Base-by-base conservation (phyloP, 108 stramenopile species). In the Pseudonitzschia multistriata region DNA sequence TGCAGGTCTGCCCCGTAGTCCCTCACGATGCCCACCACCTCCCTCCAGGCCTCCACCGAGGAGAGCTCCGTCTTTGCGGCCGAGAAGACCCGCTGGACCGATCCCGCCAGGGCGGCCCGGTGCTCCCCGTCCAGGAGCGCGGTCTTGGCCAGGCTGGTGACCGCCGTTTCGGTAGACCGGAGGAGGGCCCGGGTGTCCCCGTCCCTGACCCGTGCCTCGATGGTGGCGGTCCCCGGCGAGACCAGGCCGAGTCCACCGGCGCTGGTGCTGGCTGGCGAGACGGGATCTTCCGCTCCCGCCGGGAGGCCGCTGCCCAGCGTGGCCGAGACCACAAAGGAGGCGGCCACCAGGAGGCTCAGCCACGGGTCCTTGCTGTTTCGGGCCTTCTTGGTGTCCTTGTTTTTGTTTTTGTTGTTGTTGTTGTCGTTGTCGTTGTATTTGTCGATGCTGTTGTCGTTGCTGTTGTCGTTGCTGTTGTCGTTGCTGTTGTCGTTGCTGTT, bases 321-420 rank as follows among this genome's bases (percentile, higher is more conserved):
- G 3, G 57, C 19, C 6, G 57, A 17, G 29, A 55, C 54, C 19
- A 59, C 57, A 36, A 59, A 59, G 31, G 33, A 14, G 29, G 57
- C 57, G 34, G 57, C 57, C 34, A 59, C 57, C 34, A 59, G 15
- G 19, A 59, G 29, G 35, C 21, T 59, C 57, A 30, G 31, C 29
- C 29, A 33, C n/a, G 31, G 57, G 19, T 52, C 50, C 22, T 2
- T 25, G 21, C 24, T 25, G 50, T 11, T 25, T 24, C 24, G 2
- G 22, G 2, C 19, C 50, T 24, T 52, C 25, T 52, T 52, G 4
- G 21, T 52, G 50, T 11, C 1, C 2, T 52, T 52, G 21, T 52
- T 52, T 49, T 6, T 17, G 24, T 68, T 75, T 47, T 75, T 62
- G 34, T 47, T 60, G 33, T 75, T 68, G 50, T 68, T 75, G 10